Evolutionary conservation across 306 rosid genomes (phyloP).

Genomic region (Luffa aegyptiaca): DNA sequence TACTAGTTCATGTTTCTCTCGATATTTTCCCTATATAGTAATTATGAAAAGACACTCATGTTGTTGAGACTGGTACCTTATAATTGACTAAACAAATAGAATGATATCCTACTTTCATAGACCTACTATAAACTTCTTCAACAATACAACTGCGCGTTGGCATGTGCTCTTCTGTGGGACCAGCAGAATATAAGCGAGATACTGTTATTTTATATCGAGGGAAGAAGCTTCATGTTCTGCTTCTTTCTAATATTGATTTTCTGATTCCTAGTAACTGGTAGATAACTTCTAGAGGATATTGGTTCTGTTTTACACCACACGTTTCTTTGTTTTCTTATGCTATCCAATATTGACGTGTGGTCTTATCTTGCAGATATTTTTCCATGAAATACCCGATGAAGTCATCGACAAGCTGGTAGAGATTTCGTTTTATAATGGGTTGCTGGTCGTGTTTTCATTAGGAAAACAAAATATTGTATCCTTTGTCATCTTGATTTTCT

Average conservation of each 20-base stretch:
- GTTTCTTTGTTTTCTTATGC: not conserved
- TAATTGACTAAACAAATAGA: not conserved
- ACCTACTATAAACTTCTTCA: not conserved
- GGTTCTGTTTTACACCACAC: not conserved
- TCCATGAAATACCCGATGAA: slow-evolving; percentile 83
- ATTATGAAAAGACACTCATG: not conserved
- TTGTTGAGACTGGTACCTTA: not conserved
- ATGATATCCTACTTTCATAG: not conserved
- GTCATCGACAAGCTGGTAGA: slow-evolving; percentile 74
- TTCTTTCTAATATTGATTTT: not conserved
- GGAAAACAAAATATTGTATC: not conserved
- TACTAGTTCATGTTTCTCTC: not conserved
- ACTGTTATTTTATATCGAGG: not conserved
- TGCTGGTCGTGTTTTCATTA: slow-evolving; percentile 5
- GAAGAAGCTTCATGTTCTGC: not conserved
- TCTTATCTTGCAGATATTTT: slow-evolving; percentile 57
- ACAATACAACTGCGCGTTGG: not conserved
- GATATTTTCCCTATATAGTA: not conserved
- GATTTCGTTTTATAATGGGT: slow-evolving; percentile 15
- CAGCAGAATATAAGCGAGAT: not conserved
- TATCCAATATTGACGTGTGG: slow-evolving; percentile 12
- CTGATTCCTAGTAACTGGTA: not conserved
- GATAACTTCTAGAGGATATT: not conserved
- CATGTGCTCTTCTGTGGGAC: not conserved
- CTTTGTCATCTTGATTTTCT: not conserved